A percentile compares a stretch with the other conserved stretches of the same genome.
Evolutionary conservation across 1,284 basidiomycete genomes (phyloP).

Genomic region (Leccinum pachyderme): DNA sequence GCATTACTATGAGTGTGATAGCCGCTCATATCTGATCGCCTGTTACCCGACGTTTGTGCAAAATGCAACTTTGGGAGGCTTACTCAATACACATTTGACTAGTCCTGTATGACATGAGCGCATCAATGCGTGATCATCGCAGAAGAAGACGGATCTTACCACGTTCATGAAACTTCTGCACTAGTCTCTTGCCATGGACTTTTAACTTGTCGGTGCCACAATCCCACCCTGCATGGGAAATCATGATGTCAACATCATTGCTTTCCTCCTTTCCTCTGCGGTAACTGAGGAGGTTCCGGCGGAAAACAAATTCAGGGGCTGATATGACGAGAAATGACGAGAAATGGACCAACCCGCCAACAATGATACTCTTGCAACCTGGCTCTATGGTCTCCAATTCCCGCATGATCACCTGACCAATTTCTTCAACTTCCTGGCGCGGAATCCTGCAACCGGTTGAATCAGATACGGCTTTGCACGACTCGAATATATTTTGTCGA

Average conservation of each 20-base stretch:
- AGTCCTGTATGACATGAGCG: slow-evolving; percentile 41
- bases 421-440: slow-evolving; percentile 66
- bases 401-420: slow-evolving; percentile 52
- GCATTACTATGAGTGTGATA: slow-evolving; percentile 51
- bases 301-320: slow-evolving; percentile 2
- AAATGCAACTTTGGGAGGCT: slow-evolving; percentile 23
- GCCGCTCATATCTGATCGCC: slow-evolving; percentile 47
- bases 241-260: slow-evolving; percentile 79
- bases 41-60: slow-evolving; percentile 17
- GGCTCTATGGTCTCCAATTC: slow-evolving; percentile 56
- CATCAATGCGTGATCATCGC: not conserved
- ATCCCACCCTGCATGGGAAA: slow-evolving; percentile 58
- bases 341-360: slow-evolving; percentile 57
- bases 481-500: not conserved
- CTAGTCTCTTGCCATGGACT: slow-evolving; percentile 49
- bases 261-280: slow-evolving; percentile 70
- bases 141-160: slow-evolving; percentile 38
- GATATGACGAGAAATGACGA: not conserved
- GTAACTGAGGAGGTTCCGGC: slow-evolving; percentile 46
- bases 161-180: slow-evolving; percentile 50
- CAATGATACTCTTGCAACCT: slow-evolving; percentile 65
- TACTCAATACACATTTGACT: slow-evolving; percentile 69
- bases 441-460: slow-evolving; percentile 48
- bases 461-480: not conserved
- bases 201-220: slow-evolving; percentile 43